Conservation (phyloP, 345 rosid species). For the Sisymbrium altissimum region DNA sequence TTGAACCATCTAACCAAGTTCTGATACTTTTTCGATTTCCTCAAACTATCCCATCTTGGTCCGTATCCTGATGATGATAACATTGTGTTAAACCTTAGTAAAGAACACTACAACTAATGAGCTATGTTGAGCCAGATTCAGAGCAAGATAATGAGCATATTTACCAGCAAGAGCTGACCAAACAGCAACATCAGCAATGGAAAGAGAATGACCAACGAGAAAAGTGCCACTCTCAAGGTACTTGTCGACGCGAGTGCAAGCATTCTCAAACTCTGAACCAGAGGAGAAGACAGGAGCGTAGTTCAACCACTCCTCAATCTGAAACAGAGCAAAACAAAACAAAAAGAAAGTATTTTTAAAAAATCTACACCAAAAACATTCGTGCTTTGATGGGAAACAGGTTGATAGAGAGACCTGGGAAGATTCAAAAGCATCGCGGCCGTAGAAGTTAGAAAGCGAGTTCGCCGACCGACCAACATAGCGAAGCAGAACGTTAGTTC, state of each 20-base stretch:
- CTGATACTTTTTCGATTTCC: slow-evolving; percentile 87
- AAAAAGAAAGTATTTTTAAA: not conserved
- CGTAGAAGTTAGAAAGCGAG: slow-evolving; percentile 46
- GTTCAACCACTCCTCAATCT: slow-evolving; percentile 90
- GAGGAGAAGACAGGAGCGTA: slow-evolving; percentile 59
- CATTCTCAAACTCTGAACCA: slow-evolving; percentile 85
- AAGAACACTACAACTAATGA: not conserved
- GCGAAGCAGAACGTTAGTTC: slow-evolving; percentile 56
- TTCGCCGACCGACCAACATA: slow-evolving; percentile 51
- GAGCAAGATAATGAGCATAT: not conserved
- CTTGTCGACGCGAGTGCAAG: slow-evolving; percentile 53
- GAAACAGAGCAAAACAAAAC: not conserved
- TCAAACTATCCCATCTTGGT: slow-evolving; percentile 87
- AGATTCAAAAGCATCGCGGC: slow-evolving; percentile 45
- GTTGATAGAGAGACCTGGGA: slow-evolving; percentile 42
- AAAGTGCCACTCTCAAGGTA: slow-evolving; percentile 54
- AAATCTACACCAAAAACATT: not conserved
- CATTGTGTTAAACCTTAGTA: not conserved
- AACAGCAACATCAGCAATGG: slow-evolving; percentile 80
- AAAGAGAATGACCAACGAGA: slow-evolving; percentile 60
- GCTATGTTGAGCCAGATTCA: not conserved
- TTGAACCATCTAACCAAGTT: slow-evolving; percentile 83
- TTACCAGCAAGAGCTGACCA: slow-evolving; percentile 91
- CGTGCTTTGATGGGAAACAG: not conserved
- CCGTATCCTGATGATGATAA: slow-evolving; percentile 55